Evolutionary conservation across 345 rosid species (phyloP), one percentile per base, ranked within the genome.

Genomic region (Dipteronia sinensis): DNA sequence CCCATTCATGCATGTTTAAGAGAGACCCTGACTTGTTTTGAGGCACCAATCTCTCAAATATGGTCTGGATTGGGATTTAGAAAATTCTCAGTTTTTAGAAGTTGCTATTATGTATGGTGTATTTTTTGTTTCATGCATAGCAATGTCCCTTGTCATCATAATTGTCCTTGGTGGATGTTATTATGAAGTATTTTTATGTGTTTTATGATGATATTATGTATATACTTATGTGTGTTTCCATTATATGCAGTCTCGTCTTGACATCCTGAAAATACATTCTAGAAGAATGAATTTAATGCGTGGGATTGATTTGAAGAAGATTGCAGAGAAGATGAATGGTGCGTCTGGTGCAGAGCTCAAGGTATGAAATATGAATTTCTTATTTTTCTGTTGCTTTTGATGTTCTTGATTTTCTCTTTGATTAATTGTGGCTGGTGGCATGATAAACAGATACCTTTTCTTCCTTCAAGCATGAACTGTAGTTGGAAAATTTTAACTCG

Each of bases 291-390:
- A 96, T 78, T 86, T 96, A 81, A 94, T 96, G 98, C 93, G 99
- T 59, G 98, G 98, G 27, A 96, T 96, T 83, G 98, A 96, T 86
- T 66, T 96, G 89, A 96, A 93, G 88, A 96, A 96, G 88, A 96
- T 96, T 58, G 98, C 98, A 4, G 98, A 91, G 84, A 96, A 96
- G 87, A 96, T 96, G 99, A 91, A 90, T 73, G 99, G 99, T 74
- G 99, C 98, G 61, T 97, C 99, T 72, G 99, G 99, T 77, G 99
- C 98, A 42, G 99, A 94, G 83, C 90, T 97, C 22, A 97, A 97
- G 99, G 99, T 97, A 86, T 65, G 80, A 44, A 10, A 20, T 9
- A 16, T 55, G 19, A 19, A 23, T 66, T 46, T 74, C 61, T 72
- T 59, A 51, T 20, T 42, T 72, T 38, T 49, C 19, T 56, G 31